A percentile compares a stretch with the other conserved stretches of the same genome.
Conservation (phyloP, 2,329 filamentous ascomycete genomes). For the Aspergillus sp. region DNA sequence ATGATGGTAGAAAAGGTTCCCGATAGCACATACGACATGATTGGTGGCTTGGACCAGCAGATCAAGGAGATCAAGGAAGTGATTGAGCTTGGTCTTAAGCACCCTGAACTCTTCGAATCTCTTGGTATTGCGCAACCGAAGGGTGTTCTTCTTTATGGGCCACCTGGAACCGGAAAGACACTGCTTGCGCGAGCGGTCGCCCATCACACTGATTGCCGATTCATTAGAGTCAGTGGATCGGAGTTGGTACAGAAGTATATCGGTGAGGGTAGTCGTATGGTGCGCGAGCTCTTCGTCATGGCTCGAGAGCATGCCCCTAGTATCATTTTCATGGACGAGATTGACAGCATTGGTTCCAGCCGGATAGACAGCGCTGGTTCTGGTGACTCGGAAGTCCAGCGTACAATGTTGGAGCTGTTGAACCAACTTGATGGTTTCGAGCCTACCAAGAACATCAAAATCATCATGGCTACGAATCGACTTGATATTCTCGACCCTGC, state of each 20-base stretch:
- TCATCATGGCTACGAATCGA: conserved; percentile 99
- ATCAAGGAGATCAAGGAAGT: conserved; percentile 99
- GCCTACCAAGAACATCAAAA: conserved; percentile 99
- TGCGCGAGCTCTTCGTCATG: conserved; percentile 98
- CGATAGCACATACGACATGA: conserved; percentile 99
- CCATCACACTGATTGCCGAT: conserved; percentile 98
- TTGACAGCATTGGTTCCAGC: conserved; percentile 96
- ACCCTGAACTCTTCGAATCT: conserved; percentile 98
- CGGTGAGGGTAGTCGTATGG: conserved; percentile 96
- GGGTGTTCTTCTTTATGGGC: conserved; percentile 92
- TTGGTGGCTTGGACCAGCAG: conserved; percentile 95
- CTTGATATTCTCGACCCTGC: conserved; percentile 96
- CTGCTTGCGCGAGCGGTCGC: conserved; percentile 90
- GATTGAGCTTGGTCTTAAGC: conserved; percentile 96
- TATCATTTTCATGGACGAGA: conserved; percentile 99
- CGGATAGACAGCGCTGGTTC: conserved; percentile 93
- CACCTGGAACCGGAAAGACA: conserved; percentile 95
- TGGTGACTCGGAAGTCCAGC: conserved; percentile 95
- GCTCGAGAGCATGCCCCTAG: conserved; percentile 94
- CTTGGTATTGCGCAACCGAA: conserved; percentile 97
- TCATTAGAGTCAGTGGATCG: conserved; percentile 93
- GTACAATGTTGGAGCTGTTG: conserved; percentile 95
- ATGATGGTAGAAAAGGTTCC: conserved; percentile 99
- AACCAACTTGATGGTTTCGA: conserved; percentile 99
- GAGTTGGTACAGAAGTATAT: conserved; percentile 99